phyloP scores from a whole-genome alignment of 139 green algal species.

The Chlorella sorokiniana region DNA sequence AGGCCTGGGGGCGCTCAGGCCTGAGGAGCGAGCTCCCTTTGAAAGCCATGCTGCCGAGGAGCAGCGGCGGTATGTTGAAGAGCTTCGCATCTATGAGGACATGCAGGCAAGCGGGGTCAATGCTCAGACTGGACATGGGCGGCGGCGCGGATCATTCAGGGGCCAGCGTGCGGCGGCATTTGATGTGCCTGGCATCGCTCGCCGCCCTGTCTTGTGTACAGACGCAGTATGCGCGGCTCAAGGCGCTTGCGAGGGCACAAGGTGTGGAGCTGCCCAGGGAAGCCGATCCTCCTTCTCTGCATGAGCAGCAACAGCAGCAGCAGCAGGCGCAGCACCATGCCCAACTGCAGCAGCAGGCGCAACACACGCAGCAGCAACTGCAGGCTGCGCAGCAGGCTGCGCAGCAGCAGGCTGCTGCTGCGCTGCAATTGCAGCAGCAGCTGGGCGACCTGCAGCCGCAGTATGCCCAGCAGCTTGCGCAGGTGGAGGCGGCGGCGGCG shows the following conservation, averaged over 20 bases:
- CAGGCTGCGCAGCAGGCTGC: not conserved
- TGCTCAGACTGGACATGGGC: not conserved
- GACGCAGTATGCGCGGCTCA: not conserved
- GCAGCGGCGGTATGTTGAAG: conserved; percentile 16
- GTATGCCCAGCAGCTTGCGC: not conserved
- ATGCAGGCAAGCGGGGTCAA: conserved; percentile 36
- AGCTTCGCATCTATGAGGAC: conserved; percentile 18
- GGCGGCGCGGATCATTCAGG: too few relatives aligned
- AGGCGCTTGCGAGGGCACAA: not conserved
- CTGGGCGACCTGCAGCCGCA: not conserved
- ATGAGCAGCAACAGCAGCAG: conserved; percentile 16
- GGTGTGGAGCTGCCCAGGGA: not conserved
- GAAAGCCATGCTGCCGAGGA: conserved; percentile 22
- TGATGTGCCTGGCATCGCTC: not conserved
- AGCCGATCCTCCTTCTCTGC: not conserved
- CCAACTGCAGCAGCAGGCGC: not conserved
- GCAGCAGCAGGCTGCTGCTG: not conserved
- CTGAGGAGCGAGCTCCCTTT: conserved; percentile 3
- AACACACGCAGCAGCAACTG: not conserved
- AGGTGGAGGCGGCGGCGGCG: not conserved
- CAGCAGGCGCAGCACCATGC: conserved; percentile 1
- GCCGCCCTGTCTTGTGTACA: not conserved
- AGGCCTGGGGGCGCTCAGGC: not conserved
- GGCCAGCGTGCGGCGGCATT: too few relatives aligned
- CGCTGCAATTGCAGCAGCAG: not conserved